phyloP scores from a whole-genome alignment of 768 basidiomycete genomes.

The Suillus hirtellus region DNA sequence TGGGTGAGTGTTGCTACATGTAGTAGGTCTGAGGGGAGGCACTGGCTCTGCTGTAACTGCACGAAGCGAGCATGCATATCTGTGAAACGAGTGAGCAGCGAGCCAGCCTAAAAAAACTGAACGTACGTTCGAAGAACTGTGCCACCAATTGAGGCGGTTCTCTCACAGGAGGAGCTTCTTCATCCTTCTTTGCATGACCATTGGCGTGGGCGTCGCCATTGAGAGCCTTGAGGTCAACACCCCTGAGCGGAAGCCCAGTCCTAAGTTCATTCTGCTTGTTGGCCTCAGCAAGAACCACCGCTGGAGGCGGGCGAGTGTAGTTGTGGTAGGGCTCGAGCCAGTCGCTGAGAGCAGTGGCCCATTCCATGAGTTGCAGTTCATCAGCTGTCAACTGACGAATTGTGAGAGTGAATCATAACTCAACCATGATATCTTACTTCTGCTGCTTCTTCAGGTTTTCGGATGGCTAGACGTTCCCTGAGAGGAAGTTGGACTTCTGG shows the following conservation, averaged over 20 bases:
- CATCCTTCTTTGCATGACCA: constrained; percentile 63
- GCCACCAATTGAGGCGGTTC: constrained; percentile 57
- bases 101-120: neutral
- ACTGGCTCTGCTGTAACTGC: constrained; percentile 37
- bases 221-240: constrained; percentile 46
- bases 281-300: constrained; percentile 72
- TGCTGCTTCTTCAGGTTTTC: constrained; percentile 49
- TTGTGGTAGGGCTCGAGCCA: constrained; percentile 83
- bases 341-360: constrained; percentile 59
- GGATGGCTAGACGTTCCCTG: constrained; percentile 55
- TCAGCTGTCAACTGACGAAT: constrained; percentile 61
- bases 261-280: constrained; percentile 71
- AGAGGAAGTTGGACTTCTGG: constrained; percentile 52
- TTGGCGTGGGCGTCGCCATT: constrained; percentile 39
- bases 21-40: constrained; percentile 55
- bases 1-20: constrained; percentile 75
- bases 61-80: constrained; percentile 58
- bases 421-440: constrained; percentile 42
- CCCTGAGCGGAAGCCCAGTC: constrained; percentile 66
- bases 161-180: constrained; percentile 65
- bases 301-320: constrained; percentile 67
- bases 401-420: constrained; percentile 6
- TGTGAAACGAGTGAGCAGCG: constrained; percentile 24
- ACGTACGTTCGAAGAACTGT: constrained; percentile 64
- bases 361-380: constrained; percentile 59